Evolutionary conservation across 2,329 filamentous ascomycete species (phyloP).

Genomic region (Fusarium continuum): DNA sequence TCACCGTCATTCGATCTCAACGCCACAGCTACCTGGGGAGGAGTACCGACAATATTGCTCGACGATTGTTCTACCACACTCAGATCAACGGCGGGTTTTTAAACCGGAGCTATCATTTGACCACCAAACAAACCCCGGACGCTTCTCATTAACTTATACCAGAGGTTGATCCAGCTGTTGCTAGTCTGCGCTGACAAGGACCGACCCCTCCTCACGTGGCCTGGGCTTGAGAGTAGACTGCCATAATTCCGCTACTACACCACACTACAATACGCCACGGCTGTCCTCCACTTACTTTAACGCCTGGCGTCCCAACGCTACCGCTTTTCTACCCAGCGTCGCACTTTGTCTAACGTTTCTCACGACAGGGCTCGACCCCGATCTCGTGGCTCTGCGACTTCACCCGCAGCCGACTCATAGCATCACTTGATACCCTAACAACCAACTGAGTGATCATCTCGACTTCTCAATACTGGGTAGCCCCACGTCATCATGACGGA

Average conservation of each 20-base stretch:
- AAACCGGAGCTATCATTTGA: slow-evolving; percentile 7
- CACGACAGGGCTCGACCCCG: slow-evolving; percentile 9
- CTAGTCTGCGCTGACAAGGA: slow-evolving; percentile 31
- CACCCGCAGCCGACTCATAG: slow-evolving; percentile 5
- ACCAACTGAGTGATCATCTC: slow-evolving; percentile 19
- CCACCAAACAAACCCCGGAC: slow-evolving; percentile 15
- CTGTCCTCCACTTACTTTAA: slow-evolving; percentile 26
- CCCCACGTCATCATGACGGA: slow-evolving; percentile 56
- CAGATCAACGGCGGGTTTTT: slow-evolving; percentile 3
- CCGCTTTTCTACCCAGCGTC: slow-evolving; percentile 27
- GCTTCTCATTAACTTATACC: background rate
- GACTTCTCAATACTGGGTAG: slow-evolving; percentile 6
- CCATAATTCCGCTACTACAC: slow-evolving; percentile 37
- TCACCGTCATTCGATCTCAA: slow-evolving; percentile 18
- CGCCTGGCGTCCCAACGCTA: slow-evolving; percentile 18
- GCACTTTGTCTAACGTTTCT: slow-evolving; percentile 31
- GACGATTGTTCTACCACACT: background rate
- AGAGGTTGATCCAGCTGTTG: slow-evolving; percentile 18
- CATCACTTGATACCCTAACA: slow-evolving; percentile 14
- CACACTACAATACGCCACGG: slow-evolving; percentile 19
- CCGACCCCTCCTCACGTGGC: slow-evolving; percentile 44
- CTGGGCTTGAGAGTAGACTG: slow-evolving; percentile 27
- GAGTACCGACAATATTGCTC: slow-evolving; percentile 1
- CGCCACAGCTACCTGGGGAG: slow-evolving; percentile 3
- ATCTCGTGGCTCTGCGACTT: slow-evolving; percentile 3